Evolutionary conservation across 768 basidiomycete genomes (phyloP).

Genomic region (Cantharellus anzutake): DNA sequence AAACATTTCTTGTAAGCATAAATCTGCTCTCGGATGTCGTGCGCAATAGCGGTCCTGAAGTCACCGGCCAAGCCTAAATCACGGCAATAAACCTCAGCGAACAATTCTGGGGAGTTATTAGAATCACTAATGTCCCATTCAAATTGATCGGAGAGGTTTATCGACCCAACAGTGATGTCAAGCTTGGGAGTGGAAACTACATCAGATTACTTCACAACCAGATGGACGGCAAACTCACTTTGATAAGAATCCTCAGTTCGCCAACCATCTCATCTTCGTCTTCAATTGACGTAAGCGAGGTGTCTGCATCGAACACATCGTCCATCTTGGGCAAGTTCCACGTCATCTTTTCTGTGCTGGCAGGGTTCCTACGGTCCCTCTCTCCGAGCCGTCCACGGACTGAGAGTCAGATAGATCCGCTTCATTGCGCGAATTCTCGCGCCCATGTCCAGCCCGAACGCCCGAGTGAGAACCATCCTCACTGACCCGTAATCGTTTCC

Average conservation of each 20-base stretch:
- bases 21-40: constrained; percentile 89
- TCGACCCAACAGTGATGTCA: constrained; percentile 82
- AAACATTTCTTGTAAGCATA: constrained; percentile 82
- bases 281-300: too few species aligned
- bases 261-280: constrained; percentile 56
- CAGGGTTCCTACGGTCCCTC: constrained; percentile 24
- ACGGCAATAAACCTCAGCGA: constrained; percentile 67
- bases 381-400: not conserved
- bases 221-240: constrained; percentile 31
- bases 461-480: constrained; percentile 13
- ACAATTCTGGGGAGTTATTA: constrained; percentile 73
- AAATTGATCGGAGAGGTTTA: constrained; percentile 90
- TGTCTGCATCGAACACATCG: constrained; percentile 18
- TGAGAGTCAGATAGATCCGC: constrained; percentile 6
- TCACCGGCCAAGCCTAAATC: constrained; percentile 85
- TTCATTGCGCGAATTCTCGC: constrained; percentile 13
- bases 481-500: constrained; percentile 29
- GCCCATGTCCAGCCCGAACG: constrained; percentile 18
- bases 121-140: constrained; percentile 89
- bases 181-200: constrained; percentile 30
- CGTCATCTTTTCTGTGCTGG: constrained; percentile 26
- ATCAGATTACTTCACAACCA: not conserved
- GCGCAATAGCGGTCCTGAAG: constrained; percentile 87
- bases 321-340: constrained; percentile 45
- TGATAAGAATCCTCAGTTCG: constrained; percentile 83